Conservation (phyloP, 257 asterid species). For the Solanum peruvianum region DNA sequence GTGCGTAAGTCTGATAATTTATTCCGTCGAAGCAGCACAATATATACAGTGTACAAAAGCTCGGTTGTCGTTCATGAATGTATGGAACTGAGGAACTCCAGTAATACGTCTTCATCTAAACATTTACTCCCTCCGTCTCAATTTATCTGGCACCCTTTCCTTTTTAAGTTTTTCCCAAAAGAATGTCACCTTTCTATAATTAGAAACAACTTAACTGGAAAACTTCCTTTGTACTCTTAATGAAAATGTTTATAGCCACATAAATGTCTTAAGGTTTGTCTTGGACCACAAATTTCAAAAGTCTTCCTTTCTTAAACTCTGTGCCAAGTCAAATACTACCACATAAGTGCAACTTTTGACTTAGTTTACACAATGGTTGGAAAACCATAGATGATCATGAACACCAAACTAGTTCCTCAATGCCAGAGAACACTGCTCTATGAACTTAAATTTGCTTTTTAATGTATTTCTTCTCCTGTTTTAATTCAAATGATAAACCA, state of each 20-base stretch:
- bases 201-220: not conserved
- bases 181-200: not conserved
- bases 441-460: not conserved
- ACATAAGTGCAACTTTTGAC: not conserved
- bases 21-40: not conserved
- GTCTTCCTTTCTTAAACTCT: not conserved
- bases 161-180: not conserved
- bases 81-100: not conserved
- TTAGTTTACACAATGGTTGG: not conserved
- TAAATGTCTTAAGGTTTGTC: not conserved
- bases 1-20: not conserved
- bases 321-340: not conserved
- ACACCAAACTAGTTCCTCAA: not conserved
- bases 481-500: not conserved
- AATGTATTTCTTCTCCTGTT: not conserved
- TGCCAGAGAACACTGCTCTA: not conserved
- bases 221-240: not conserved
- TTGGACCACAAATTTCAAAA: not conserved
- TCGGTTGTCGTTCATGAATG: not conserved
- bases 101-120: not conserved
- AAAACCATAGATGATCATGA: not conserved
- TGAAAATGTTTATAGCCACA: not conserved
- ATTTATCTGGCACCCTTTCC: not conserved
- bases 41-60: not conserved
- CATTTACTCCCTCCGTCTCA: not conserved